Base-by-base conservation (phyloP, 129 eudicot genomes). In the Silybum marianum region DNA sequence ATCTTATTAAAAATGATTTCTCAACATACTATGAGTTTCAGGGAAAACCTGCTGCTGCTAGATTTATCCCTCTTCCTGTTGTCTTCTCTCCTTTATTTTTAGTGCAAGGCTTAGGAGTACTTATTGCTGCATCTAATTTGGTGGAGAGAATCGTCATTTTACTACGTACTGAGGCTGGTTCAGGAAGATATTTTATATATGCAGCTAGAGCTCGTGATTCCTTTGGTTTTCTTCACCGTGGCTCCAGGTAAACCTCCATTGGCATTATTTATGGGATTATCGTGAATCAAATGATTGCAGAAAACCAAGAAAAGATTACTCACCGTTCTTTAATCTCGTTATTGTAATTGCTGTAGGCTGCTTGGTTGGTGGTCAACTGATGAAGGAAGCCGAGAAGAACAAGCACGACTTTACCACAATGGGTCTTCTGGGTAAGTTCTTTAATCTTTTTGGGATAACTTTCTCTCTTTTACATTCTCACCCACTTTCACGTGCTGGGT, bases 341-440 rank as follows among this genome's bases (percentile, higher is more conserved):
- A 25, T 18, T 71, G 24, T 70, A 18, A 58, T 71, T 75, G 28
- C 18, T 25, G 7, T n/a, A 93, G 98, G 86, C 87, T 94, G 60
- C 90, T 92, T 48, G 98, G 97, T 73, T 94, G 97, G 97, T 94
- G 97, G 97, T 94, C 97, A 32, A 89, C 88, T 81, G 96, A 94
- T 84, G 92, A 89, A 89, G 93, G 85, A 81, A 92, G 97, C 75
- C 86, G 79, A 48, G 97, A 92, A 86, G 98, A 94, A 81, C 96
- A 88, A 65, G 98, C 98, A 78, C 89, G 82, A 40, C 92, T 92
- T 77, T 92, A 90, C 81, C 86, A 69, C 83, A 88, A 83, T 39
- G 91, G 82, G 18, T 78, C 90, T 78, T 89, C 88, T 7, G 93
- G 98, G 98, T 91, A 48, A 75, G 89, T 79, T 46, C 58, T 46